Evolutionary conservation across 1,139 yeast species (phyloP), one percentile per base, ranked within the genome.

Genomic region (Groenewaldozyma sp.): DNA sequence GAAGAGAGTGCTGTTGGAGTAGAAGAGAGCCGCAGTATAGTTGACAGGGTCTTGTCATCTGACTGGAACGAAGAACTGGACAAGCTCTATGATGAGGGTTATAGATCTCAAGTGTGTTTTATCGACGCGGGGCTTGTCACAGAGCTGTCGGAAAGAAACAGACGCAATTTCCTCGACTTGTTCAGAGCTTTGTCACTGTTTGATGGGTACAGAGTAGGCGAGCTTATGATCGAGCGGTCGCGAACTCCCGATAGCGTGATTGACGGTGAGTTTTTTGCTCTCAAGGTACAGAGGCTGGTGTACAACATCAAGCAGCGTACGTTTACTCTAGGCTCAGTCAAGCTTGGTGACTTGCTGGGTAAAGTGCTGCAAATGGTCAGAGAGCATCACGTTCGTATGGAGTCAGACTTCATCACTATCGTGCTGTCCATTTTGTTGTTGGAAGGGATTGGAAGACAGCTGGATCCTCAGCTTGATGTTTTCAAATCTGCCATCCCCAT

Each of bases 401-500:
- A 91, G 55, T 94, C 95, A 5, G 98, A 91, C 59, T 91, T 91
- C 55, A 80, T 91, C 35, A 86, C 95, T 20, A 95, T 93, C 21
- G 82, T 91, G 14, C 87, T 91, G 31, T 95, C 97, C 1, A 87
- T 91, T 28, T 63, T 91, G 39, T 68, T 91, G 44, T 64, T 91
- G 43, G 98, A 91, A 62, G 98, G 98, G 11, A 83, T 91, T 41
- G 98, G 98, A 17, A 71, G 97, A 57, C 94, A 83, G 60, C 68
- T 91, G 43, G 95, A 91, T 61, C 97, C 97, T 2, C 77, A 84
- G 35, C 69, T 91, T 55, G 98, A 91, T 63, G 71, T 91, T 45
- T 88, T 91, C 71, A 94, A 94, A 72, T 82, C 94, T 58, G 81
- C 98, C 9, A 67, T 91, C 48, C 97, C 97, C 1, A 84, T 91